Percentiles rank a stretch among this genome's conserved stretches.
Conservation (phyloP, 2,329 filamentous ascomycete species). For the Penicillium sp. region DNA sequence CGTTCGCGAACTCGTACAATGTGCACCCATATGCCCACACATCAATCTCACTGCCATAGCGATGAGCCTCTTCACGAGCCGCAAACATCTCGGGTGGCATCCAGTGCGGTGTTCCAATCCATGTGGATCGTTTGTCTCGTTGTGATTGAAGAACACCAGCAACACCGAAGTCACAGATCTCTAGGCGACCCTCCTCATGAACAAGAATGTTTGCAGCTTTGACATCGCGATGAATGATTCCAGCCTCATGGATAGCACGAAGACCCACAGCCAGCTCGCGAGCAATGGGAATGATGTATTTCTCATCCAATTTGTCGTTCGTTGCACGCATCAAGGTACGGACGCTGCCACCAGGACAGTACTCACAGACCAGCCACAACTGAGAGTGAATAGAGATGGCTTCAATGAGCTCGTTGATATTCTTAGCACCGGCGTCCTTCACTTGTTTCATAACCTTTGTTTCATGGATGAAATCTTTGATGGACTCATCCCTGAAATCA, state of each 20-base stretch:
- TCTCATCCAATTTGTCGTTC: conserved; percentile 54
- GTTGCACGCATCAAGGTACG: conserved; percentile 58
- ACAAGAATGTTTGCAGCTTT: conserved; percentile 66
- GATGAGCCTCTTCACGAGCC: conserved; percentile 39
- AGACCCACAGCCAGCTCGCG: conserved; percentile 62
- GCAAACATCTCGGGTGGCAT: conserved; percentile 63
- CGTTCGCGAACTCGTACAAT: conserved; percentile 50
- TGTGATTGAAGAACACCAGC: conserved; percentile 61
- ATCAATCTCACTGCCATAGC: conserved; percentile 52
- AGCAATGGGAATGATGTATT: conserved; percentile 63
- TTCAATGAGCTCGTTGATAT: conserved; percentile 64
- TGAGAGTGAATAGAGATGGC: conserved; percentile 64
- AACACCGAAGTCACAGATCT: conserved; percentile 66
- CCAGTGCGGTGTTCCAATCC: conserved; percentile 66
- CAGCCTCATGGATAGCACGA: conserved; percentile 63
- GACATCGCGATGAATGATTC: conserved; percentile 64
- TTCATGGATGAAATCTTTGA: conserved; percentile 60
- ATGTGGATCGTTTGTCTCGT: conserved; percentile 61
- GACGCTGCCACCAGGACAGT: conserved; percentile 65
- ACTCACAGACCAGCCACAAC: conserved; percentile 66
- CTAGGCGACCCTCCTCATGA: conserved; percentile 61
- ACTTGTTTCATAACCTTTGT: conserved; percentile 63
- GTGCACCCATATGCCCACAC: conserved; percentile 54
- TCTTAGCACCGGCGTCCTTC: conserved; percentile 60
- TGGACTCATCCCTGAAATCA: conserved; percentile 50